Base-by-base conservation (phyloP, 345 rosid species). In the Eucalyptus sp. region DNA sequence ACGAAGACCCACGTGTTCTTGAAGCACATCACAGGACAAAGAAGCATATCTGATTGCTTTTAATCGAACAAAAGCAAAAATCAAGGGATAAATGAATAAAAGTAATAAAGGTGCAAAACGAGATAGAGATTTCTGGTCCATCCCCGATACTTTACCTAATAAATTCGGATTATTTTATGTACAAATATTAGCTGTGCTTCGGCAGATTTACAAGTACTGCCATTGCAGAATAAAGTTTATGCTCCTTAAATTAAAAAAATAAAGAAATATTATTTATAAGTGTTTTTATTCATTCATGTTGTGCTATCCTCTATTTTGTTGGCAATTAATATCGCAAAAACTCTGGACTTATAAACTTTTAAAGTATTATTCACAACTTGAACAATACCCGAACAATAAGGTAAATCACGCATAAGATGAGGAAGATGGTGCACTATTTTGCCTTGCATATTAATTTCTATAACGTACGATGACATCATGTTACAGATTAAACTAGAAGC, bases 401-500 rank as follows among this genome's bases (percentile, higher is more conserved):
- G 44, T 33, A 68, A 31, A 68, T 33, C 44, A 17, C 2, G 0
- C 43, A 68, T 16, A 68, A n/a, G 6, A 68, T 68, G 44, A 68
- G 44, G 13, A 33, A 10, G n/a, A 68, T 33, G 2, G 4, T 1
- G 13, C 80, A 33, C 3, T 33, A 68, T 68, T 33, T 68, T 8
- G 10, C 25, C 1, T 68, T 33, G 80, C 44, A 8, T 37, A 33
- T 17, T 33, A 33, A 33, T 68, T 68, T 68, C 24, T 68, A 17
- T 68, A 68, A 33, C 0, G 2, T 68, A 33, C 1, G 0, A 68
- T 17, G 25, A 68, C 7, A 31, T n/a, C 1, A 29, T 64, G 76
- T 64, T 64, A 13, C 18, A n/a, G 0, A n/a, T 64, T 64, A 64
- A 64, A 62, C 76, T 64, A 13, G 0, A 0, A 64, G n/a, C 18